Percentiles rank a stretch among this genome's conserved stretches.
Evolutionary conservation across 225 moss, liverwort and hornwort genomes (phyloP).

Genomic region (Polytrichum formosum): DNA sequence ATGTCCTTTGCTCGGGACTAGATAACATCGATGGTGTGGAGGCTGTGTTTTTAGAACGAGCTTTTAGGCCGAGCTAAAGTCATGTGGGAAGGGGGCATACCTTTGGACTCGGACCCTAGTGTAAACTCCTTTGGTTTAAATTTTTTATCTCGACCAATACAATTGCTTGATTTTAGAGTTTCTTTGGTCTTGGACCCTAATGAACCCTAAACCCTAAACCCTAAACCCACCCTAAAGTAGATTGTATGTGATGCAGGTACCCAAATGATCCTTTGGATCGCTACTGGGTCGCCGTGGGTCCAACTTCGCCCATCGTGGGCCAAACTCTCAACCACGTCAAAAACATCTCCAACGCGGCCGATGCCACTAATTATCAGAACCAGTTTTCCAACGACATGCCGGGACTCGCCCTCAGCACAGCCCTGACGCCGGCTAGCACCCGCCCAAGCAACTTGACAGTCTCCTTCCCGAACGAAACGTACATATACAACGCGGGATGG

Average conservation of each 20-base stretch:
- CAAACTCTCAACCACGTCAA: background rate
- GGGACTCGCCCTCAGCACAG: background rate
- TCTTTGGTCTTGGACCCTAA: background rate
- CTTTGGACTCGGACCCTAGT: background rate
- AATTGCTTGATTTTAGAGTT: no score
- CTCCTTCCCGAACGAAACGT: background rate
- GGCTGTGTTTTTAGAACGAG: no score
- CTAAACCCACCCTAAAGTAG: background rate
- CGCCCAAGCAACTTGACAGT: background rate
- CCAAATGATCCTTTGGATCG: conserved; percentile 2
- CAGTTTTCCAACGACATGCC: background rate
- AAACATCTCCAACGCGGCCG: background rate
- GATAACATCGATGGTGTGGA: no score
- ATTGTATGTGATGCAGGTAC: background rate
- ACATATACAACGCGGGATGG: background rate
- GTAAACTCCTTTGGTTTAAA: no score
- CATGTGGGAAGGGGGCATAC: no score
- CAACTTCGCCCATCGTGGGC: background rate
- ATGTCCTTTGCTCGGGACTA: no score
- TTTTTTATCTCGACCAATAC: no score
- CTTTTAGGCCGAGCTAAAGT: no score
- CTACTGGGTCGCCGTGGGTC: background rate
- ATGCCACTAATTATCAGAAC: background rate
- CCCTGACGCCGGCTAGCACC: conserved; percentile 7
- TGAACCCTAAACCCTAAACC: conserved; percentile 13